Evolutionary conservation across 768 basidiomycete genomes (phyloP).

Genomic region (Dendrothele bispora): DNA sequence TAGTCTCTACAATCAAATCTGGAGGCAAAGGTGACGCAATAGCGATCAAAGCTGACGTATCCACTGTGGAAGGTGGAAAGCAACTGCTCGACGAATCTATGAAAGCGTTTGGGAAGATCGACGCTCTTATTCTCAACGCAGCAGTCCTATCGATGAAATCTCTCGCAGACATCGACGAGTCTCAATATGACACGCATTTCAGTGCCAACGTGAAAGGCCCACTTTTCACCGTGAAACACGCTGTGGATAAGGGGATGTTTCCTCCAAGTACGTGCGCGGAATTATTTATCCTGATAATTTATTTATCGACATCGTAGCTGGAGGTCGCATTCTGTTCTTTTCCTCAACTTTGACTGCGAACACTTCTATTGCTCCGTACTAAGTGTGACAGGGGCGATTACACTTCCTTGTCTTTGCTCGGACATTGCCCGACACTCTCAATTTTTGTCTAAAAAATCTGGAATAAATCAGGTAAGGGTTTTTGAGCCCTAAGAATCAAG

Average conservation of each 20-base stretch:
- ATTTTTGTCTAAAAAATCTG: too few species aligned
- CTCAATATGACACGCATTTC: constrained; percentile 49
- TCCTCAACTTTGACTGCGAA: constrained; percentile 48
- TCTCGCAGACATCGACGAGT: constrained; percentile 49
- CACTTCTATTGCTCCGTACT: constrained; percentile 43
- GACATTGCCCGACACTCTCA: too few species aligned
- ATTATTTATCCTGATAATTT: not conserved
- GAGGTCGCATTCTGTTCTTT: constrained; percentile 58
- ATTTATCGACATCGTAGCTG: constrained; percentile 28
- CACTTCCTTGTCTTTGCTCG: too few species aligned
- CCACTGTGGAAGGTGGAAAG: constrained; percentile 44
- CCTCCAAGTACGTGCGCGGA: constrained; percentile 38
- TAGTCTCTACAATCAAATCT: constrained; percentile 44
- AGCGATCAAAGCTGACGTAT: constrained; percentile 53
- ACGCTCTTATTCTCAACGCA: constrained; percentile 60
- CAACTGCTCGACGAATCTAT: constrained; percentile 47
- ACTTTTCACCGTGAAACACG: constrained; percentile 52
- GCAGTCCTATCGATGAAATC: constrained; percentile 53
- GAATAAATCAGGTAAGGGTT: too few species aligned
- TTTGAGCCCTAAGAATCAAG: too few species aligned
- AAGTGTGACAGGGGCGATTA: too few species aligned
- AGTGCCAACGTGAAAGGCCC: constrained; percentile 60
- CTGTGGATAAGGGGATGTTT: constrained; percentile 36
- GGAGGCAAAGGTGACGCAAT: constrained; percentile 43
- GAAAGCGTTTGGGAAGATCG: constrained; percentile 48